Percentiles rank a stretch among this genome's conserved stretches.
Conservation (phyloP, 192 early-diverging fungal species). For the Gamsiella multidivaricata region DNA sequence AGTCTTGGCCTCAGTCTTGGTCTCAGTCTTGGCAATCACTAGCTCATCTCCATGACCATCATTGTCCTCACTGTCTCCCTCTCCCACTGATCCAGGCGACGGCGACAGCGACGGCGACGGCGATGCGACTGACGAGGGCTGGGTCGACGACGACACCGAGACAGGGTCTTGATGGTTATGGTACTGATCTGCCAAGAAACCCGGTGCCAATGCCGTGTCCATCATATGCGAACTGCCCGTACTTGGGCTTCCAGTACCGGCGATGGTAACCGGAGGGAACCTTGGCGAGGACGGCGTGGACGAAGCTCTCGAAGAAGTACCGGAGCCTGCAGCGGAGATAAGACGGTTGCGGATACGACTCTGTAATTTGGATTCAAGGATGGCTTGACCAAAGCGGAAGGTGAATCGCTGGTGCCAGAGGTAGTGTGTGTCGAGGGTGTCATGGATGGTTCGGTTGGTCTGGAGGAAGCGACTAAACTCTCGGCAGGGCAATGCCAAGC, state of each 20-base stretch:
- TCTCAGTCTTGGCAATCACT: background rate
- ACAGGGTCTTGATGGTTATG: conserved; percentile 29
- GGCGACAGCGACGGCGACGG: background rate
- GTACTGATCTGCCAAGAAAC: background rate
- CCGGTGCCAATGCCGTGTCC: background rate
- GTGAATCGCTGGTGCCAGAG: conserved; percentile 44
- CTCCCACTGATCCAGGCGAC: background rate
- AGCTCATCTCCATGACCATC: background rate
- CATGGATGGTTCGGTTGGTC: conserved; percentile 18
- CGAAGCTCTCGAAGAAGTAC: background rate
- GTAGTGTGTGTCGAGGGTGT: conserved; percentile 25
- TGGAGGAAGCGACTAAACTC: conserved; percentile 40
- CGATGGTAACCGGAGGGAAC: background rate
- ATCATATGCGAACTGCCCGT: background rate
- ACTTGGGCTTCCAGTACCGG: conserved; percentile 5
- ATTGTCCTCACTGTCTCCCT: background rate
- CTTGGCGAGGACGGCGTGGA: conserved; percentile 7
- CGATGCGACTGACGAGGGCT: no score
- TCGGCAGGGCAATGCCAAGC: conserved; percentile 5
- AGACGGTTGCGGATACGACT: no score
- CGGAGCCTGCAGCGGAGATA: no score
- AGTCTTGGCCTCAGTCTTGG: no score
- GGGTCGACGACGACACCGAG: conserved; percentile 3
- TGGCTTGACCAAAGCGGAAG: conserved; percentile 26
- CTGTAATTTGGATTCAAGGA: conserved; percentile 15